Evolutionary conservation across 805 yeast genomes (phyloP), one percentile per base, ranked within the genome.

Genomic region (Wickerhamiella shivajii): DNA sequence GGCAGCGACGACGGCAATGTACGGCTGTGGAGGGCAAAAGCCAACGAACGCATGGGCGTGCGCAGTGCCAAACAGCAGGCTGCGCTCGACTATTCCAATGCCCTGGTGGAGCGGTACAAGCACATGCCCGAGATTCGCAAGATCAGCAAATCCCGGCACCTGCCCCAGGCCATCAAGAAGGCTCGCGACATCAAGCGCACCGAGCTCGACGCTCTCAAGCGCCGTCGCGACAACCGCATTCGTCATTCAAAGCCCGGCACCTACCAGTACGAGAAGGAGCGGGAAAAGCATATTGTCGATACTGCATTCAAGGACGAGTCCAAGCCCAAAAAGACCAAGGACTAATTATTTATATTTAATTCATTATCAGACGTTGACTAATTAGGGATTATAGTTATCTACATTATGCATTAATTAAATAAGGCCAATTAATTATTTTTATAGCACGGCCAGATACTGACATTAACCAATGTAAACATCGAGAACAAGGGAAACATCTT

Each of bases 1-100:
- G 98, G 96, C 13, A 80, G 94, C 2, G 98, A 90, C 56, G 99
- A 90, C 55, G 92, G 95, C 44, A 92, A 92, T 56, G 73, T 92
- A 18, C 67, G 99, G 45, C 47, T 92, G 37, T 90, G 99, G 99
- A 67, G 98, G 57, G 59, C 93, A 7, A 68, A 67, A 37, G 92
- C 96, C 0, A 71, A 78, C 55, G 93, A 81, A 39, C 67, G 96
- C 49, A 66, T 92, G 1, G 74, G 74, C 38, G 76, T 83, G 41
- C 79, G 80, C 58, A 73, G 90, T 2, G 60, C 90, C 7, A 71
- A 78, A 47, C 78, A 81, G 57, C 71, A 90, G 53, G 59, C 74
- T 46, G 80, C 81, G 56, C 61, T 84, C 47, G 95, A 87, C 56
- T 87, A 90, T 57, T 93, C 83, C 53, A 79, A 71, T 34, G 87